Evolutionary conservation across 371 early-diverging fungal genomes (phyloP).

Genomic region (Mucor circinelloides): DNA sequence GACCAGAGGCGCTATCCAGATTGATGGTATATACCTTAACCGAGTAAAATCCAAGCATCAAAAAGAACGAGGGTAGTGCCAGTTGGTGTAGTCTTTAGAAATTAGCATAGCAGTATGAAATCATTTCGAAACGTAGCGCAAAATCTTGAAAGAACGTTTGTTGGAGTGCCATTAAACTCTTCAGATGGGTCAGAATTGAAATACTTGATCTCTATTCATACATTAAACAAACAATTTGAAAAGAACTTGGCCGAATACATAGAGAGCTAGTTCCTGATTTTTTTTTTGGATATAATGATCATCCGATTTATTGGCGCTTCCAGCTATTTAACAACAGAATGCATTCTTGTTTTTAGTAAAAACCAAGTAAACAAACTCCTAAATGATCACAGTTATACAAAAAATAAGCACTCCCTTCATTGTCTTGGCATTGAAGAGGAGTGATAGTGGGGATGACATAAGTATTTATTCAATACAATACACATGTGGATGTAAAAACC

Average conservation of each 20-base stretch:
- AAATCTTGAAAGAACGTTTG: too few species aligned
- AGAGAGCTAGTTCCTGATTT: too few species aligned
- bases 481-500: not conserved
- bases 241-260: too few species aligned
- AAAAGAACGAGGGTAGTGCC: not conserved
- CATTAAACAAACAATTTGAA: too few species aligned
- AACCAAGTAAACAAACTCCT: not conserved
- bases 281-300: too few species aligned
- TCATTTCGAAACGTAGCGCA: too few species aligned
- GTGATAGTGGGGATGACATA: not conserved
- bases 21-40: slow-evolving; percentile 14
- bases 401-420: not conserved
- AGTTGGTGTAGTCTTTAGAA: too few species aligned
- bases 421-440: not conserved
- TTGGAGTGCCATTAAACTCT: too few species aligned
- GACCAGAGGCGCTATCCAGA: not conserved
- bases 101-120: too few species aligned
- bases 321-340: not conserved
- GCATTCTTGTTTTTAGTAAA: not conserved
- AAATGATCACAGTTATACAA: not conserved
- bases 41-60: not conserved
- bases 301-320: too few species aligned
- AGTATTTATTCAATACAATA: not conserved
- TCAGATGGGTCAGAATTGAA: too few species aligned
- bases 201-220: too few species aligned